Conservation (phyloP, 2,329 filamentous ascomycete species). For the Exophiala mesophila region DNA sequence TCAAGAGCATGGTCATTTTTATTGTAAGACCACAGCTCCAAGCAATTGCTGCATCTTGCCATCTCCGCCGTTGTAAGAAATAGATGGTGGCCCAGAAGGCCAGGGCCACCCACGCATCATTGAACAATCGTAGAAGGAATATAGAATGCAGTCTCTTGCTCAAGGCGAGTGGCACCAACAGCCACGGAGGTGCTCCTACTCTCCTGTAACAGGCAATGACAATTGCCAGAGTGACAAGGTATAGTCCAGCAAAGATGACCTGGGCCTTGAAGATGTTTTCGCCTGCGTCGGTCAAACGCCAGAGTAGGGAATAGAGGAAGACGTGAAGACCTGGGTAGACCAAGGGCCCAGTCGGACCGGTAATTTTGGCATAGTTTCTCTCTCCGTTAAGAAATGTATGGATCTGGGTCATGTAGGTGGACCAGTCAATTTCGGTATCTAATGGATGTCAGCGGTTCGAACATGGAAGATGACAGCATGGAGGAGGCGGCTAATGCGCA, state of each 20-base stretch:
- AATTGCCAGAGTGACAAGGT: slow-evolving; percentile 67
- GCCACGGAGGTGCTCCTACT: slow-evolving; percentile 63
- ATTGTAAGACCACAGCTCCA: slow-evolving; percentile 80
- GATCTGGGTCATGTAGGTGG: slow-evolving; percentile 93
- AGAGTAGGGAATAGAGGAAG: slow-evolving; percentile 78
- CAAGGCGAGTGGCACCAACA: slow-evolving; percentile 77
- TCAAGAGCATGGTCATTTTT: slow-evolving; percentile 88
- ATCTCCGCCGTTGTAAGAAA: slow-evolving; percentile 67
- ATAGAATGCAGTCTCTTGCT: slow-evolving; percentile 93
- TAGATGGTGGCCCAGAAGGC: slow-evolving; percentile 80
- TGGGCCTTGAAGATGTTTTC: slow-evolving; percentile 75
- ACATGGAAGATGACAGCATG: not conserved
- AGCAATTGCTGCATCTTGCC: slow-evolving; percentile 65
- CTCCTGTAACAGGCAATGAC: slow-evolving; percentile 73
- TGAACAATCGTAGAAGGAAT: slow-evolving; percentile 88
- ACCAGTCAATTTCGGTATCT: slow-evolving; percentile 98
- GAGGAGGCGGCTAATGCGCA: slow-evolving; percentile 32
- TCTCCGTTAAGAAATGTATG: slow-evolving; percentile 71
- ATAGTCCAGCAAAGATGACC: slow-evolving; percentile 72
- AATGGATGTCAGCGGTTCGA: not conserved
- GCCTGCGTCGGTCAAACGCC: slow-evolving; percentile 71
- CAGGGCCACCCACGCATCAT: slow-evolving; percentile 83
- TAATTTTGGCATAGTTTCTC: slow-evolving; percentile 79
- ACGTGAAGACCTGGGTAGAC: slow-evolving; percentile 95
- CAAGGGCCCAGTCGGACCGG: slow-evolving; percentile 83